Percentiles rank a stretch among this genome's conserved stretches.
Conservation (phyloP, 2,329 filamentous ascomycete species). For the Nemania sp. region DNA sequence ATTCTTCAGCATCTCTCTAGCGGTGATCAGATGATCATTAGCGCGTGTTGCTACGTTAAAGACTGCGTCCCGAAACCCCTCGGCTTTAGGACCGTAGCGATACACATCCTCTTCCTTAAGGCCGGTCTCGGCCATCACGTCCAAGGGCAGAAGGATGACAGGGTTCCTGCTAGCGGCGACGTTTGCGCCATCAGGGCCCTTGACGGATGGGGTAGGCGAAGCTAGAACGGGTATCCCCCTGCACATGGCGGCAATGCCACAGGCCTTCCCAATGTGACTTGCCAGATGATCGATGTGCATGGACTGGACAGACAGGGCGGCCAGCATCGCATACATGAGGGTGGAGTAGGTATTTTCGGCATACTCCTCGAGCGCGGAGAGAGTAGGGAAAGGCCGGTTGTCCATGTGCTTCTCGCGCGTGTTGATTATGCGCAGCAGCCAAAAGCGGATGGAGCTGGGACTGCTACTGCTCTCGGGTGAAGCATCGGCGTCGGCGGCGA, state of each 20-base stretch:
- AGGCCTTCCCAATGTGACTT: slow-evolving; percentile 92
- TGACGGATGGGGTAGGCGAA: slow-evolving; percentile 63
- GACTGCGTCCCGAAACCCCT: slow-evolving; percentile 83
- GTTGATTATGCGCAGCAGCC: slow-evolving; percentile 76
- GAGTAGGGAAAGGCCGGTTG: slow-evolving; percentile 76
- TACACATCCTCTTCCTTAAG: slow-evolving; percentile 90
- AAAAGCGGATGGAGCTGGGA: slow-evolving; percentile 65
- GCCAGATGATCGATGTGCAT: slow-evolving; percentile 90
- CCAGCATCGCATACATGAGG: slow-evolving; percentile 84
- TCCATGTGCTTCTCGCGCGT: slow-evolving; percentile 81
- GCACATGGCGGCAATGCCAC: slow-evolving; percentile 84
- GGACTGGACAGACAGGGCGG: slow-evolving; percentile 76
- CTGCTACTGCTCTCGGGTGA: slow-evolving; percentile 46
- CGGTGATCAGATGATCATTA: slow-evolving; percentile 94
- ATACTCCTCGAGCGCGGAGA: slow-evolving; percentile 80
- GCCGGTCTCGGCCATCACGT: slow-evolving; percentile 81
- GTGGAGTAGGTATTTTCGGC: slow-evolving; percentile 95
- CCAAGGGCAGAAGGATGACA: slow-evolving; percentile 76
- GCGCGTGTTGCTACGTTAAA: slow-evolving; percentile 92
- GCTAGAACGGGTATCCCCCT: slow-evolving; percentile 87
- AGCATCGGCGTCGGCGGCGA: slow-evolving; percentile 48
- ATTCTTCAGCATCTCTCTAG: slow-evolving; percentile 85
- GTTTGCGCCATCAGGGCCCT: slow-evolving; percentile 46
- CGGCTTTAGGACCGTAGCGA: slow-evolving; percentile 74
- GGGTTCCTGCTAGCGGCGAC: slow-evolving; percentile 47